These are phyloP conservation scores for Claviceps quebecensis DNA, from an alignment of 2,329 filamentous ascomycete species.

Conservation along the genomic window DNA sequence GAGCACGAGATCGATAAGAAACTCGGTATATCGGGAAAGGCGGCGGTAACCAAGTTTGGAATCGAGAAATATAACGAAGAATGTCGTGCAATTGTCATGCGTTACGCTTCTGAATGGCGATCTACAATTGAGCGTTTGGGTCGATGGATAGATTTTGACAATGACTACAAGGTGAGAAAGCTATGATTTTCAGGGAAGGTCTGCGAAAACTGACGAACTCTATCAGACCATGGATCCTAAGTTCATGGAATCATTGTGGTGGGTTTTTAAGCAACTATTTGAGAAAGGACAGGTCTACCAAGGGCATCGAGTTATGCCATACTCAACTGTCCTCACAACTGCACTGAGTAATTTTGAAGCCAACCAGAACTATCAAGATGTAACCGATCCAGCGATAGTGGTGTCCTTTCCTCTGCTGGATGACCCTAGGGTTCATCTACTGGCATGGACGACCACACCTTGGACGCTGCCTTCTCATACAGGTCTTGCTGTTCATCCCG, in stretches of 20 bases:
- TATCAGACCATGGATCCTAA: slow-evolving; percentile 73
- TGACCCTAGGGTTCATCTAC: slow-evolving; percentile 58
- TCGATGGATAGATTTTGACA: slow-evolving; percentile 96
- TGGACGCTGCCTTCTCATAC: slow-evolving; percentile 73
- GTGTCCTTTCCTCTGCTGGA: slow-evolving; percentile 74
- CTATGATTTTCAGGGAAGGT: not conserved
- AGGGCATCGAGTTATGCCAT: slow-evolving; percentile 87
- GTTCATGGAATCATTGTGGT: slow-evolving; percentile 96
- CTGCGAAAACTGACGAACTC: not conserved
- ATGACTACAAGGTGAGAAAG: slow-evolving; percentile 68
- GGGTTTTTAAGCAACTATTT: slow-evolving; percentile 88
- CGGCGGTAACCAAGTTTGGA: slow-evolving; percentile 75
- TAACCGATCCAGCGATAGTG: slow-evolving; percentile 80
- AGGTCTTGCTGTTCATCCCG: slow-evolving; percentile 63
- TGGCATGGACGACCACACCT: slow-evolving; percentile 84
- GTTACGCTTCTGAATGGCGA: slow-evolving; percentile 76
- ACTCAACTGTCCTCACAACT: slow-evolving; percentile 80
- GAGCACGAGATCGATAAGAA: slow-evolving; percentile 98
- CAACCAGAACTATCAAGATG: slow-evolving; percentile 87
- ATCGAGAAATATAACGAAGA: slow-evolving; percentile 83
- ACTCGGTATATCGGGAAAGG: slow-evolving; percentile 73
- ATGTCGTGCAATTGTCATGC: slow-evolving; percentile 87
- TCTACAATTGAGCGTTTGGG: slow-evolving; percentile 76
- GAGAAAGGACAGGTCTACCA: slow-evolving; percentile 84
- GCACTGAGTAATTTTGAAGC: slow-evolving; percentile 88